A percentile compares a stretch with the other conserved stretches of the same genome.
Evolutionary conservation across 2,329 filamentous ascomycete genomes (phyloP).

Genomic region (Cladophialophora psammophila): DNA sequence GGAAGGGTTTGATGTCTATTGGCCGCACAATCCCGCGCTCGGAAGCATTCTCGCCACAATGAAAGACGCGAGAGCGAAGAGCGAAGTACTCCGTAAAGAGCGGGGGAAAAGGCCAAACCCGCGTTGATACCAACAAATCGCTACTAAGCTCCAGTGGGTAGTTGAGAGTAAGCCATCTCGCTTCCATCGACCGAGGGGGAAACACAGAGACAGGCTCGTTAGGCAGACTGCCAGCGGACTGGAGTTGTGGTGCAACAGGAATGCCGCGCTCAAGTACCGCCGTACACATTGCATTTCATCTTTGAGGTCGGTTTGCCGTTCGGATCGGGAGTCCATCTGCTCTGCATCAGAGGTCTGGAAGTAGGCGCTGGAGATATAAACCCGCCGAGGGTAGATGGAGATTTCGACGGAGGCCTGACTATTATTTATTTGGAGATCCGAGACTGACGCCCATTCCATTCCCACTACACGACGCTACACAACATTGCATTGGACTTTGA

Average conservation of each 20-base stretch:
- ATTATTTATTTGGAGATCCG: not conserved
- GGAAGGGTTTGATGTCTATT: not conserved
- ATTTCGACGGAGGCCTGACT: not conserved
- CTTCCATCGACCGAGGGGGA: not conserved
- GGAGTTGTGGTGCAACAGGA: not conserved
- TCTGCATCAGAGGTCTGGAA: not conserved
- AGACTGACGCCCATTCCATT: not conserved
- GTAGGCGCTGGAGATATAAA: not conserved
- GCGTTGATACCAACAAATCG: not conserved
- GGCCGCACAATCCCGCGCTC: not conserved
- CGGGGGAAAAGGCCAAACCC: not conserved
- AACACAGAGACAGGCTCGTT: not conserved
- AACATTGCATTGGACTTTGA: conserved; percentile 1
- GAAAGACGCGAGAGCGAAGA: not conserved
- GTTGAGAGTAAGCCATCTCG: not conserved
- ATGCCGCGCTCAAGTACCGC: conserved; percentile 4
- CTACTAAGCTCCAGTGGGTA: not conserved
- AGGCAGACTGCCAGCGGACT: not conserved
- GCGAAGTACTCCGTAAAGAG: not conserved
- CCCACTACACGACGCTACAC: not conserved
- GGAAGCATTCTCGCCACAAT: not conserved
- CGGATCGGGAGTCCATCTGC: not conserved
- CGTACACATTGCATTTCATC: not conserved
- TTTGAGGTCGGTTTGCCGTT: not conserved
- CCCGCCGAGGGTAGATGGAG: not conserved